These are phyloP conservation scores for Diaporthe ilicicola DNA, from an alignment of 2,329 filamentous ascomycete genomes.

Conservation along the genomic window DNA sequence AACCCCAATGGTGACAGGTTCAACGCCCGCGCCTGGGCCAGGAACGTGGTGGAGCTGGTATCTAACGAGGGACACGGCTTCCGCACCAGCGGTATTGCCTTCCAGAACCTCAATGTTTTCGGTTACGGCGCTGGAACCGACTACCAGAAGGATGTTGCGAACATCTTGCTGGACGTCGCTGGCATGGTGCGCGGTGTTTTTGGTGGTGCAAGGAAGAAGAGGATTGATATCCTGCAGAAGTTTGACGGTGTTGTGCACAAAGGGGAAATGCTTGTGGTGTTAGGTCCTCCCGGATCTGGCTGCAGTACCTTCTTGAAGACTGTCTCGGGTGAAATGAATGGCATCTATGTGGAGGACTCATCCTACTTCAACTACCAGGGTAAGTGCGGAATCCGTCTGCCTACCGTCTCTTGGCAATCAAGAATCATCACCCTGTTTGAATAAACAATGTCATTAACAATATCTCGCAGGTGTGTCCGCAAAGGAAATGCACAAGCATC, in stretches of 20 bases:
- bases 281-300: constrained; percentile 76
- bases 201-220: constrained; percentile 57
- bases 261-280: constrained; percentile 79
- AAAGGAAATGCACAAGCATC: constrained; percentile 78
- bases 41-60: constrained; percentile 62
- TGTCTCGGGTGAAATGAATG: constrained; percentile 83
- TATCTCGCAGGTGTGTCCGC: constrained; percentile 63
- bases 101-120: constrained; percentile 73
- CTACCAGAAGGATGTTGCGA: constrained; percentile 74
- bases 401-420: background rate
- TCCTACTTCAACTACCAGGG: constrained; percentile 87
- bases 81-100: constrained; percentile 70
- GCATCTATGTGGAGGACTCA: constrained; percentile 74
- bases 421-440: background rate
- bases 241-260: constrained; percentile 74
- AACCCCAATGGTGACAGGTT: constrained; percentile 60
- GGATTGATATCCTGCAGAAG: constrained; percentile 73
- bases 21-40: constrained; percentile 65
- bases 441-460: background rate
- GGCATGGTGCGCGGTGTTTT: constrained; percentile 58
- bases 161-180: constrained; percentile 63
- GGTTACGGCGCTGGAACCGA: constrained; percentile 74
- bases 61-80: constrained; percentile 62
- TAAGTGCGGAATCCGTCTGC: constrained; percentile 39
- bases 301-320: constrained; percentile 89